These are phyloP conservation scores for Pythium phragmitis DNA, from an alignment of 352 stramenopile genomes.

Conservation along the genomic window DNA sequence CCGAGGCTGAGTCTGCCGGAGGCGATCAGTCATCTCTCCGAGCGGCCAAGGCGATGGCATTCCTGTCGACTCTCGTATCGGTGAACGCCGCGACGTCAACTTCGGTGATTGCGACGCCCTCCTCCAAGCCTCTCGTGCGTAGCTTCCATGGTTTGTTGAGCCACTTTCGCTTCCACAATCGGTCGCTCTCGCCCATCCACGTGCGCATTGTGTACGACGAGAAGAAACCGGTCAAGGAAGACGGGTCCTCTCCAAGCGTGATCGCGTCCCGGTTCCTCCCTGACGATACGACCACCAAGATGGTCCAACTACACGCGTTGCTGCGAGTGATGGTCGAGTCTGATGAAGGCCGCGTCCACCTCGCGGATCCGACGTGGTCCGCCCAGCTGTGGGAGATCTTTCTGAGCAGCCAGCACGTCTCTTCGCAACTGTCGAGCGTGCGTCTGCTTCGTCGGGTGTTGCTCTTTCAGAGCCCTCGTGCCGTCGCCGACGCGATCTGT, in stretches of 20 bases:
- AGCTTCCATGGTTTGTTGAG: slow-evolving; percentile 81
- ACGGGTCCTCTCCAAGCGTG: background rate
- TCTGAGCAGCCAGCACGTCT: slow-evolving; percentile 1
- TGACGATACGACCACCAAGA: background rate
- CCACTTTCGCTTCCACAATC: slow-evolving; percentile 89
- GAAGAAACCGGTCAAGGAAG: slow-evolving; percentile 36
- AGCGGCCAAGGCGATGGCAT: slow-evolving; percentile 18
- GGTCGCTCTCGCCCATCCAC: slow-evolving; percentile 90
- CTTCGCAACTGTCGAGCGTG: slow-evolving; percentile 16
- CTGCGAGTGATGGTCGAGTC: slow-evolving; percentile 23
- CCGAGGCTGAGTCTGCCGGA: background rate
- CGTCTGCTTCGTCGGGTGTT: slow-evolving; percentile 20
- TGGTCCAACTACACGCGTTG: slow-evolving; percentile 24
- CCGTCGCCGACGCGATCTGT: background rate
- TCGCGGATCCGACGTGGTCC: slow-evolving; percentile 19
- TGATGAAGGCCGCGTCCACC: slow-evolving; percentile 23
- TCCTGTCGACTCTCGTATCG: slow-evolving; percentile 13
- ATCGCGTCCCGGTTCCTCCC: background rate
- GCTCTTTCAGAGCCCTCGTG: slow-evolving; percentile 5
- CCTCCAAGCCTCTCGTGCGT: slow-evolving; percentile 18
- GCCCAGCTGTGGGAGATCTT: slow-evolving; percentile 22
- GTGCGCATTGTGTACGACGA: slow-evolving; percentile 90
- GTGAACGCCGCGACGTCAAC: slow-evolving; percentile 6
- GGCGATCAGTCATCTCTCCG: background rate
- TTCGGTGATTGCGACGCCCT: background rate